Evolutionary conservation across 1,139 yeast species (phyloP).

Genomic region (Yamadazyma epiphylla): DNA sequence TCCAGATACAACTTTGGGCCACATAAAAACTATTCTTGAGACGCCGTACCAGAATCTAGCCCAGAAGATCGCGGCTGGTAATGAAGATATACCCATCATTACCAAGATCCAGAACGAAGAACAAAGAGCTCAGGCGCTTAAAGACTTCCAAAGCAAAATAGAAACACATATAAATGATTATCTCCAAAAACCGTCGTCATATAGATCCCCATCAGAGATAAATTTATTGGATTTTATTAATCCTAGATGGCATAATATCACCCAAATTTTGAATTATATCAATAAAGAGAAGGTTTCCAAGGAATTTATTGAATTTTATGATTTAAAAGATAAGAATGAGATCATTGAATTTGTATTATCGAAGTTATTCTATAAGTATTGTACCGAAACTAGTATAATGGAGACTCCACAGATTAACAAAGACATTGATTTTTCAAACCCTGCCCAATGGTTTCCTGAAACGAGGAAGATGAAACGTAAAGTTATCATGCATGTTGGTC

Average conservation of each 20-base stretch:
- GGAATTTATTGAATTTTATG: slow-evolving; percentile 15
- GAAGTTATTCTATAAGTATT: slow-evolving; percentile 21
- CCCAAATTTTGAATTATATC: slow-evolving; percentile 18
- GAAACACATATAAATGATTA: background rate
- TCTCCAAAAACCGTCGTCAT: background rate
- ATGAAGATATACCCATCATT: no score
- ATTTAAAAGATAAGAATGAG: slow-evolving; percentile 15
- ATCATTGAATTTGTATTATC: slow-evolving; percentile 18
- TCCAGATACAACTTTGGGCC: no score
- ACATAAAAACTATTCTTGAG: no score
- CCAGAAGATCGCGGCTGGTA: no score
- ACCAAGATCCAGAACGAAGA: background rate
- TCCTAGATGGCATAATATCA: slow-evolving; percentile 22
- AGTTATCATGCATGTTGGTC: slow-evolving; percentile 89
- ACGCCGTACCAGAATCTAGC: no score
- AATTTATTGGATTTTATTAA: slow-evolving; percentile 23
- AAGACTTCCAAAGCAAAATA: background rate
- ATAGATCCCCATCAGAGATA: background rate
- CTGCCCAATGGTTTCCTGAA: slow-evolving; percentile 85
- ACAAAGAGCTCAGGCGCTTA: background rate
- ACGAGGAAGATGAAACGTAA: slow-evolving; percentile 80
- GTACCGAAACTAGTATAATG: slow-evolving; percentile 14
- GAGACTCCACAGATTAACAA: slow-evolving; percentile 13
- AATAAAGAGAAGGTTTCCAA: slow-evolving; percentile 17
- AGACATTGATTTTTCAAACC: slow-evolving; percentile 55